Evolutionary conservation across 2,329 filamentous ascomycete species (phyloP).

Genomic region (Colletotrichum euphorbiae): DNA sequence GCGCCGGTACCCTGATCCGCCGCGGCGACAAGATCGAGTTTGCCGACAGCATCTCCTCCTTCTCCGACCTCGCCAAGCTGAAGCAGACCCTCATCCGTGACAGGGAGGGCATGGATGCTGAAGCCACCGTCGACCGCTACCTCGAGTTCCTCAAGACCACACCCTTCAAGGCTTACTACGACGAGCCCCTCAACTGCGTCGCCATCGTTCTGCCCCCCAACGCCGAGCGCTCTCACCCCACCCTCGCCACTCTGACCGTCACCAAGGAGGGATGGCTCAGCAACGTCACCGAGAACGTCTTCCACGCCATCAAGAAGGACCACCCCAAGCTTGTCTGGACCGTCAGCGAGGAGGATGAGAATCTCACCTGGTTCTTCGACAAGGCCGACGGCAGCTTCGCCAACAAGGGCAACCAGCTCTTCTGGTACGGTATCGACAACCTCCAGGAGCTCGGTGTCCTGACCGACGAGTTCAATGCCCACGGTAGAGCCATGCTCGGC

Average conservation of each 20-base stretch:
- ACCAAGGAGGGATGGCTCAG: conserved; percentile 95
- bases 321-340: conserved; percentile 93
- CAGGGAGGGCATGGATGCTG: conserved; percentile 82
- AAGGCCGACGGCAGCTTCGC: conserved; percentile 94
- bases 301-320: conserved; percentile 93
- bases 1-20: conserved; percentile 91
- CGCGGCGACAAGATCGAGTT: conserved; percentile 90
- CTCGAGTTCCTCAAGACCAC: conserved; percentile 80
- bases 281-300: conserved; percentile 95
- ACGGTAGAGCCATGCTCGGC: conserved; percentile 88
- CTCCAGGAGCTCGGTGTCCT: conserved; percentile 84
- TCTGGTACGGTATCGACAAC: conserved; percentile 93
- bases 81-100: conserved; percentile 87
- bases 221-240: conserved; percentile 76
- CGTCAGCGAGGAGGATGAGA: conserved; percentile 96
- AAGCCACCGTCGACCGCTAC: conserved; percentile 87
- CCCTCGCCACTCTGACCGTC: conserved; percentile 90
- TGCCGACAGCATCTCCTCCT: conserved; percentile 76
- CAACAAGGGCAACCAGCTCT: conserved; percentile 87
- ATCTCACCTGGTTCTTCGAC: conserved; percentile 97
- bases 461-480: conserved; percentile 85
- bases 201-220: conserved; percentile 85
- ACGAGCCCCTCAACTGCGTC: conserved; percentile 92
- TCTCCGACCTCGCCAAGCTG: conserved; percentile 80
- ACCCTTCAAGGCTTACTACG: conserved; percentile 92